Evolutionary conservation across 306 rosid genomes (phyloP).

Genomic region (Corylus heterophylla): DNA sequence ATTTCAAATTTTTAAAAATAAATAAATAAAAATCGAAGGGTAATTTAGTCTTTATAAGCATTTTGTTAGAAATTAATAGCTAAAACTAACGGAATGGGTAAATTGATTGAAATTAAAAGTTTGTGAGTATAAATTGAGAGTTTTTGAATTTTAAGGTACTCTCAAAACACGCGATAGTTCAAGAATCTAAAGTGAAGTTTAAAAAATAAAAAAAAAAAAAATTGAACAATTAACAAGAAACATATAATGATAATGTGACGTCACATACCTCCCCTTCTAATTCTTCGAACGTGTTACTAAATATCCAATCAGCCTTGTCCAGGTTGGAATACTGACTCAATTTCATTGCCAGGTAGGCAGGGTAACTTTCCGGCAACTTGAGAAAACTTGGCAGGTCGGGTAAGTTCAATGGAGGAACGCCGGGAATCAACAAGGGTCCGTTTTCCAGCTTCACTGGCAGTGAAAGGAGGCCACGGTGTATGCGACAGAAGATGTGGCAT

Average conservation of each 20-base stretch:
- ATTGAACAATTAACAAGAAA: no score
- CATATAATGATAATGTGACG: not conserved
- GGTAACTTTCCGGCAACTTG: constrained; percentile 51
- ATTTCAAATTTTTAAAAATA: no score
- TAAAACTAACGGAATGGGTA: no score
- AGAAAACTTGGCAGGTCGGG: constrained; percentile 54
- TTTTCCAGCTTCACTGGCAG: constrained; percentile 36
- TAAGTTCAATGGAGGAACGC: constrained; percentile 46
- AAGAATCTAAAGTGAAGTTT: no score
- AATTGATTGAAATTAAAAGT: no score
- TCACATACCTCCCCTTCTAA: constrained; percentile 50
- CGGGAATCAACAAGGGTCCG: constrained; percentile 45
- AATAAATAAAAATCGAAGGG: no score
- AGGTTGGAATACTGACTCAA: constrained; percentile 55
- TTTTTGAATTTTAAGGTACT: no score
- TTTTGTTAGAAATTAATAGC: no score
- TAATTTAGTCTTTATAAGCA: no score
- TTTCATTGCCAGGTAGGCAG: constrained; percentile 64
- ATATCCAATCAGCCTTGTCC: constrained; percentile 52
- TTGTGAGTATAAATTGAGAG: no score
- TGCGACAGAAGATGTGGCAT: constrained; percentile 39
- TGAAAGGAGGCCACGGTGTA: constrained; percentile 31
- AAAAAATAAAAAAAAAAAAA: no score
- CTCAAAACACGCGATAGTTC: no score
- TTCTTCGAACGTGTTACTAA: constrained; percentile 53